Conservation (phyloP, 78 protist genomes). For the Creolimax fragrantissima region DNA sequence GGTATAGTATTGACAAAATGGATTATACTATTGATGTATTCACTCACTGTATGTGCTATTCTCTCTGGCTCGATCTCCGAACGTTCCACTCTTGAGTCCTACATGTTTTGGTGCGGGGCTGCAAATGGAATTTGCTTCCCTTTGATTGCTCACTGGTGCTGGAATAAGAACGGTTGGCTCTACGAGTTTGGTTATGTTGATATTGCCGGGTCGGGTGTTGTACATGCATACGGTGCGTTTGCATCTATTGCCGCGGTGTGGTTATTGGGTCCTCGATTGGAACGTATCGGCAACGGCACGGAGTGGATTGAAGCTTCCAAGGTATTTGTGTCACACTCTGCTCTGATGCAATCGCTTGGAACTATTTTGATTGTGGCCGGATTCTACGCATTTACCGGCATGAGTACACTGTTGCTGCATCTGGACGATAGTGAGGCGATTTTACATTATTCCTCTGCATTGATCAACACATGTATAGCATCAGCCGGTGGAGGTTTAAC, state of each 20-base stretch:
- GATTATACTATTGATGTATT: not conserved
- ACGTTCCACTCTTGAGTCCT: not conserved
- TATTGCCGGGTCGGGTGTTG: not conserved
- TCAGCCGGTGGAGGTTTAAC: not conserved
- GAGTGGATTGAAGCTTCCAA: not conserved
- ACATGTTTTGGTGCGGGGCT: not conserved
- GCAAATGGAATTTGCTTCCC: not conserved
- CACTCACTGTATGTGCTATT: not conserved
- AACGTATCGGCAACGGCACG: not conserved
- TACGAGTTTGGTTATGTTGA: not conserved
- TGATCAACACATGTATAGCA: not conserved
- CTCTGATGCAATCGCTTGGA: not conserved
- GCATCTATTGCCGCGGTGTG: not conserved
- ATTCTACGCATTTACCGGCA: not conserved
- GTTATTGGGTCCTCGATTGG: not conserved
- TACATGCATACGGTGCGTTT: constrained; percentile 3
- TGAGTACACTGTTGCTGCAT: not conserved
- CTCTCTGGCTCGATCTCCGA: not conserved
- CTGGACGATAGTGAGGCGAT: not conserved
- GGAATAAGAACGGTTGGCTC: not conserved
- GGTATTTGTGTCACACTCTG: not conserved
- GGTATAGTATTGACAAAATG: not conserved
- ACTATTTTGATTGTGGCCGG: not conserved
- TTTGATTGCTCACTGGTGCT: not conserved
- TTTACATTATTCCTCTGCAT: not conserved